Percentiles rank a stretch among this genome's conserved stretches.
Conservation (phyloP, 1,284 basidiomycete species). For the Ceratobasidium sp. region DNA sequence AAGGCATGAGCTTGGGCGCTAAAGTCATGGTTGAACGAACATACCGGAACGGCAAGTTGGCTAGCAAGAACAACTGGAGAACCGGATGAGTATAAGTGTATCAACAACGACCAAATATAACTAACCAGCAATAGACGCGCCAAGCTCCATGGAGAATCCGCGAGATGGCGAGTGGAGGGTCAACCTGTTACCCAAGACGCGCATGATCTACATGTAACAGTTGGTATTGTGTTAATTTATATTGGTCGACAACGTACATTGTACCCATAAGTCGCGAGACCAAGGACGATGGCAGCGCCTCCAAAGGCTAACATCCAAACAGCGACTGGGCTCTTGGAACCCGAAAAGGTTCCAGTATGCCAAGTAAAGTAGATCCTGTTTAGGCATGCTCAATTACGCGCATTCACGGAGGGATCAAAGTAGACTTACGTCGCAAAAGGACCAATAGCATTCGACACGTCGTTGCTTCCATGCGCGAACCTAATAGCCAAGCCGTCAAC, state of each 20-base stretch:
- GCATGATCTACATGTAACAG: constrained; percentile 50
- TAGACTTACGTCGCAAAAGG: constrained; percentile 52
- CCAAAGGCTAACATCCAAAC: constrained; percentile 57
- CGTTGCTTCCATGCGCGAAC: constrained; percentile 50
- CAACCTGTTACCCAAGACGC: constrained; percentile 56
- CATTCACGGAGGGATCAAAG: neutral
- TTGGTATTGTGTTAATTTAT: neutral
- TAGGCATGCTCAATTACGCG: neutral
- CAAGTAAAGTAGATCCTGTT: constrained; percentile 54
- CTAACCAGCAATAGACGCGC: constrained; percentile 54
- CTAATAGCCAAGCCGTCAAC: constrained; percentile 2
- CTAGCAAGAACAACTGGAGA: constrained; percentile 54
- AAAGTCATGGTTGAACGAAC: neutral
- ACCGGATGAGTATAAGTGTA: neutral
- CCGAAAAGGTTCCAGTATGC: constrained; percentile 50
- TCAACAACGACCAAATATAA: neutral
- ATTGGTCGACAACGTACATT: constrained; percentile 47
- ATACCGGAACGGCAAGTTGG: constrained; percentile 53
- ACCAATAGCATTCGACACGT: constrained; percentile 55
- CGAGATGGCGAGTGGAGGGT: constrained; percentile 57
- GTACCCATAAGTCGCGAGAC: constrained; percentile 56
- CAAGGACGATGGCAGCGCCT: constrained; percentile 54
- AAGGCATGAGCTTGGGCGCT: neutral
- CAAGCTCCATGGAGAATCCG: constrained; percentile 59
- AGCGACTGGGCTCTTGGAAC: constrained; percentile 52